Evolutionary conservation across 2,329 filamentous ascomycete species (phyloP), one percentile per base, ranked within the genome.

Genomic region (Paracoccidioides lutzii): DNA sequence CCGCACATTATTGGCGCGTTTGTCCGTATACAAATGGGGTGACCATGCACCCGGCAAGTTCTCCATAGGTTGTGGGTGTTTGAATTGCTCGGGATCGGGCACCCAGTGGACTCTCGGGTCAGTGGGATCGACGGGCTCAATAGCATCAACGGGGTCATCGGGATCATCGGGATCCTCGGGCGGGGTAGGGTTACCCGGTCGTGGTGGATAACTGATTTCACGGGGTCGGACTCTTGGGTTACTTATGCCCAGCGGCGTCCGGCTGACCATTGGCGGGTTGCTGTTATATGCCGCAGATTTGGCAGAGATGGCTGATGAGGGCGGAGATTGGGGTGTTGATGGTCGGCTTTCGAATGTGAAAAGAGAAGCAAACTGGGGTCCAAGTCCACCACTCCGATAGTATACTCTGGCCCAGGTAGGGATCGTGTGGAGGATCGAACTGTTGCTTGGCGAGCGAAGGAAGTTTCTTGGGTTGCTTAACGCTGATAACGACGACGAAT

Each of bases 1-100:
- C 57, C 62, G 69, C 61, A 75, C 80, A 57, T 75, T 71, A 55
- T 76, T 75, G 48, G 80, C 76, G 14, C 83, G 75, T 56, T 80
- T 77, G 65, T 90, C 85, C 10, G 76, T 74, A 52, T 79, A 78
- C 35, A 90, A 72, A 69, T 90, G 87, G 8, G 87, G 86, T 3
- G 85, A 88, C 83, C 85, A 88, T 59, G 86, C 77, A 60, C 67
- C 81, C 78, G 41, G 83, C 80, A 54, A 76, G 75, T 66, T 65
- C 52, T 68, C 61, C n/a, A 65, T 67, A 6, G 72, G 68, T 3
- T 65, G 61, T 32, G 53, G 59, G 44, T 53, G 44, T 28, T 62
- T 58, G 8, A 54, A 49, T 33, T 64, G 53, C 35, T 66, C 63
- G 32, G 69, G 64, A 30, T 63, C 60, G 45, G 66, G 58, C 45